Evolutionary conservation across 2,329 filamentous ascomycete genomes (phyloP).

Genomic region (Epicoccum sorghinum): DNA sequence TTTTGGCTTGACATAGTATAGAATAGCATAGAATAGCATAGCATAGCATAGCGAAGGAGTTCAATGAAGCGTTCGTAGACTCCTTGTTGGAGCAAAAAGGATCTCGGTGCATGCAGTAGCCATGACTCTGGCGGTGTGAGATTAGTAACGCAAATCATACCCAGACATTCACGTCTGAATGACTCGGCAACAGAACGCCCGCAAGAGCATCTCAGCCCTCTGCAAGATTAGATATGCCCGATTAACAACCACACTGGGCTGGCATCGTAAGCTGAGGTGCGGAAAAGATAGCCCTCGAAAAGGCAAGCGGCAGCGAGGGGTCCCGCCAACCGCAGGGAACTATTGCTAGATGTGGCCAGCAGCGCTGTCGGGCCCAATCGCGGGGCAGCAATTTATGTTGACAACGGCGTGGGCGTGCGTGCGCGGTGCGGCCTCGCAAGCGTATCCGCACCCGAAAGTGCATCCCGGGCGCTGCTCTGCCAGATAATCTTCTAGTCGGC

Average conservation of each 20-base stretch:
- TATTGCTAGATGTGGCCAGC: conserved; percentile 19
- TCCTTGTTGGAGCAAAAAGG: neutral
- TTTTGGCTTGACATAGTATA: neutral
- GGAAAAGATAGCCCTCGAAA: conserved; percentile 1
- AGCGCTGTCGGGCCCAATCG: conserved; percentile 20
- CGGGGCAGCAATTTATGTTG: conserved; percentile 20
- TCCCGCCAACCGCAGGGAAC: conserved; percentile 9
- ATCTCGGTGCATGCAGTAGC: no score
- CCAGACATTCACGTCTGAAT: no score
- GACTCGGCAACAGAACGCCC: no score
- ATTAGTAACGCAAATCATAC: no score
- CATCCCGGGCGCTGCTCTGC: conserved; percentile 19
- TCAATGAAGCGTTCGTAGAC: conserved; percentile 6
- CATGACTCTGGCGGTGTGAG: no score
- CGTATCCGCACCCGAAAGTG: conserved; percentile 12
- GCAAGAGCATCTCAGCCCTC: neutral
- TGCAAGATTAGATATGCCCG: neutral
- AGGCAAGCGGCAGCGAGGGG: neutral
- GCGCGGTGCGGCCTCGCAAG: neutral
- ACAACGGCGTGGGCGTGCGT: neutral
- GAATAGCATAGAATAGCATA: conserved; percentile 17
- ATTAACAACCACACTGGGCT: no score
- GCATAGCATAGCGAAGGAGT: conserved; percentile 16
- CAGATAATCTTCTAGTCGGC: conserved; percentile 6
- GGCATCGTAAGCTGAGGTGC: neutral